Conservation (phyloP, 805 yeast genomes). For the Candida silvicultrix region DNA sequence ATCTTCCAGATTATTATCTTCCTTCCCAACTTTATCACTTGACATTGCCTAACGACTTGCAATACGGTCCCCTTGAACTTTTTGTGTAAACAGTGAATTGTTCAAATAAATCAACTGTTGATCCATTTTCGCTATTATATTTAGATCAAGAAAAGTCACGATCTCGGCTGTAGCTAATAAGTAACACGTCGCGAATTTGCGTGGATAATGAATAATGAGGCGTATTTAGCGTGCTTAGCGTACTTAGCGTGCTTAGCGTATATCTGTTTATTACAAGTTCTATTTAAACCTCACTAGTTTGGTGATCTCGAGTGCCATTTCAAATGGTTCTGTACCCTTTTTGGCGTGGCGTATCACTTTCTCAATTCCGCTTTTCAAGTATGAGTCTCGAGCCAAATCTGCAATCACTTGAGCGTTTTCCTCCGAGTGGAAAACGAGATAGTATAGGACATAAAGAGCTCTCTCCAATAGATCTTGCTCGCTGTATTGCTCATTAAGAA, state of each 20-base stretch:
- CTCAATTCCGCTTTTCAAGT: constrained; percentile 4
- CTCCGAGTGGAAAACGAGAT: constrained; percentile 18
- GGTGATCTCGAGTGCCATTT: constrained; percentile 13
- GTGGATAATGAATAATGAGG: too few relatives aligned
- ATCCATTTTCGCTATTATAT: not conserved
- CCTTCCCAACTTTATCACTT: not conserved
- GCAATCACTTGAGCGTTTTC: constrained; percentile 8
- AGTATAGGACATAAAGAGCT: constrained; percentile 24
- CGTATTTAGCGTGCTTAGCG: too few relatives aligned
- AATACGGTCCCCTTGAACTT: not conserved
- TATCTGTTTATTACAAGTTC: not conserved
- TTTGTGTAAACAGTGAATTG: not conserved
- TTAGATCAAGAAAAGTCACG: not conserved
- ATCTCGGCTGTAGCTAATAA: not conserved
- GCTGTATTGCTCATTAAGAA: constrained; percentile 22
- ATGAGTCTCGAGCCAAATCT: constrained; percentile 1
- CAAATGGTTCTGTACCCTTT: constrained; percentile 11
- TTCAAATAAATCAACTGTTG: too few relatives aligned
- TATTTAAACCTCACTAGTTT: constrained; percentile 2
- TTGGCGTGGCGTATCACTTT: constrained; percentile 5
- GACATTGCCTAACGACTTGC: not conserved
- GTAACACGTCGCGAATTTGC: not conserved
- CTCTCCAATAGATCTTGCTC: constrained; percentile 27
- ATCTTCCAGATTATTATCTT: not conserved
- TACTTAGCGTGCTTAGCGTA: too few relatives aligned